Conservation (phyloP, 1,284 basidiomycete species). For the Trametes versicolor region DNA sequence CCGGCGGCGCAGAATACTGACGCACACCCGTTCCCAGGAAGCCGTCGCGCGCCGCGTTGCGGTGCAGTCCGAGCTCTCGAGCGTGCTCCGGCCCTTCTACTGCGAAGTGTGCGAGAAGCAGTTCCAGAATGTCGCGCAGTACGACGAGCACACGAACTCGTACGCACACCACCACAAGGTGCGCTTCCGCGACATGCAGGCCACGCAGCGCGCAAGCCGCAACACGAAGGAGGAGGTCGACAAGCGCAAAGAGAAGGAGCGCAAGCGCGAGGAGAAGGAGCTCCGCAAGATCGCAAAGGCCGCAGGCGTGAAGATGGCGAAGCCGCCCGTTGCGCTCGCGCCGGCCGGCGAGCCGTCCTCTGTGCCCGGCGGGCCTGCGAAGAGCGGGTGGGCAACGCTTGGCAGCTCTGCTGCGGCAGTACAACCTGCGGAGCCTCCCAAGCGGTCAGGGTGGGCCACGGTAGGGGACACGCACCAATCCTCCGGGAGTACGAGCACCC, state of each 20-base stretch:
- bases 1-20: constrained; percentile 1
- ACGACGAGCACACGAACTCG: constrained; percentile 86
- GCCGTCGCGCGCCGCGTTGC: constrained; percentile 71
- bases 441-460: constrained; percentile 40
- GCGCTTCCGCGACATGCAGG: constrained; percentile 80
- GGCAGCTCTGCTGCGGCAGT: constrained; percentile 21
- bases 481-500: constrained; percentile 12
- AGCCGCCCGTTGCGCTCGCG: constrained; percentile 47
- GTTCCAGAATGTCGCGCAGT: constrained; percentile 83
- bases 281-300: constrained; percentile 82
- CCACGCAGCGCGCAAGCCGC: constrained; percentile 60
- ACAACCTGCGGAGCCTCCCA: constrained; percentile 21
- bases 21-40: constrained; percentile 56
- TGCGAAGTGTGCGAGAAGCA: constrained; percentile 86
- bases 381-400: constrained; percentile 65
- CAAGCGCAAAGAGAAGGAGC: constrained; percentile 82
- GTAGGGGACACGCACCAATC: constrained; percentile 44
- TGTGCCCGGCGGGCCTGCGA: constrained; percentile 54
- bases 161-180: constrained; percentile 87
- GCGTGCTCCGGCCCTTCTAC: constrained; percentile 77
- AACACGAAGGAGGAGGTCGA: constrained; percentile 68
- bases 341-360: constrained; percentile 29
- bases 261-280: constrained; percentile 83
- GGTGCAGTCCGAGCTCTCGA: constrained; percentile 71
- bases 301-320: constrained; percentile 75